phyloP scores from a whole-genome alignment of 2,329 filamentous ascomycete species.

The Calycina marina region DNA sequence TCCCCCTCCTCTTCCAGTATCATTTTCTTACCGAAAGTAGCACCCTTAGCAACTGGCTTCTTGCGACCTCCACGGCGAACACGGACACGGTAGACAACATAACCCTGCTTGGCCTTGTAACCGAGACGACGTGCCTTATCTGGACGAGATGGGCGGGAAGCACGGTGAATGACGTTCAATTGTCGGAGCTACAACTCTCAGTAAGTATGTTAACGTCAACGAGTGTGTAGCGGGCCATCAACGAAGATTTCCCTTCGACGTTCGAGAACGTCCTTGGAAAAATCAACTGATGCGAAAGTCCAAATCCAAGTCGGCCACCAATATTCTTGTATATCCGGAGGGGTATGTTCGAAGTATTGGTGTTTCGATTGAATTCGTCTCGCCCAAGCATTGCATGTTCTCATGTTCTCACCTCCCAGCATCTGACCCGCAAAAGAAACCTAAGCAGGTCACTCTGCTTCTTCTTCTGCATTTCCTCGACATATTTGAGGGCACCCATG shows the following conservation, averaged over 20 bases:
- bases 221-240: constrained; percentile 76
- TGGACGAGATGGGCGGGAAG: constrained; percentile 91
- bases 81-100: constrained; percentile 99
- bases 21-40: constrained; percentile 89
- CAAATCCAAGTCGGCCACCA: constrained; percentile 12
- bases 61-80: constrained; percentile 98
- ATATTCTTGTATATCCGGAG: constrained; percentile 18
- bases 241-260: constrained; percentile 21
- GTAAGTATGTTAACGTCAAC: constrained; percentile 77
- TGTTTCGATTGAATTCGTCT: constrained; percentile 16
- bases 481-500: constrained; percentile 97
- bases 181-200: constrained; percentile 99
- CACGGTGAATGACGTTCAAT: constrained; percentile 99
- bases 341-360: constrained; percentile 22
- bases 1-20: constrained; percentile 1
- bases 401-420: constrained; percentile 85
- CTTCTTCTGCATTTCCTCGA: constrained; percentile 99
- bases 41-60: constrained; percentile 91
- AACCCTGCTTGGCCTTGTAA: constrained; percentile 99
- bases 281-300: no score
- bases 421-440: constrained; percentile 98
- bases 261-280: no score
- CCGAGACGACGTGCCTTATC: constrained; percentile 99
- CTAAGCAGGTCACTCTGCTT: constrained; percentile 99
- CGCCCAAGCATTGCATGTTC: constrained; percentile 24